Conservation (phyloP, 345 rosid species). For the Clausena lansium region DNA sequence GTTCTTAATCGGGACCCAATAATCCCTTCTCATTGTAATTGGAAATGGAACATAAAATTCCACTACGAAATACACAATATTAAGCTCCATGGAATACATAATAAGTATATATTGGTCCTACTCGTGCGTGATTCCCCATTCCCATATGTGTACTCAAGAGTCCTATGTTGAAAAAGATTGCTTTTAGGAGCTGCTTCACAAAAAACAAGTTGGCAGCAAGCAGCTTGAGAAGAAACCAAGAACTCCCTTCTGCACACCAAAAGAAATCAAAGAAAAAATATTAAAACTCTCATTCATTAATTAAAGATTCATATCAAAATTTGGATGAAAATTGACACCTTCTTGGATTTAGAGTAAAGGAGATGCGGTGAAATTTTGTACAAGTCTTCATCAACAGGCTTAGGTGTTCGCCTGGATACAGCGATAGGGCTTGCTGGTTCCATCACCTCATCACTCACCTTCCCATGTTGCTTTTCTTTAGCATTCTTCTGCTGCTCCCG, state of each 20-base stretch:
- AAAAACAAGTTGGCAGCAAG: slow-evolving; percentile 56
- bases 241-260: slow-evolving; percentile 59
- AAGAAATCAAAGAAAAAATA: neutral
- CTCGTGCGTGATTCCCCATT: neutral
- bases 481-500: slow-evolving; percentile 23
- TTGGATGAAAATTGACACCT: slow-evolving; percentile 29
- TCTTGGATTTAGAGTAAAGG: slow-evolving; percentile 57
- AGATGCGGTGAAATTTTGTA: slow-evolving; percentile 80
- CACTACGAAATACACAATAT: neutral
- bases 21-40: neutral
- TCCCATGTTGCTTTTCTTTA: slow-evolving; percentile 37
- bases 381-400: slow-evolving; percentile 89
- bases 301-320: neutral
- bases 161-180: neutral
- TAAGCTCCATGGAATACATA: neutral
- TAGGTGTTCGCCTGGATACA: slow-evolving; percentile 39
- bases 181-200: slow-evolving; percentile 23
- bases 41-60: neutral
- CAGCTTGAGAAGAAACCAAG: slow-evolving; percentile 79
- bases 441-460: slow-evolving; percentile 16
- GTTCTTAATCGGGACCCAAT: neutral
- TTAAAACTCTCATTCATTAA: neutral
- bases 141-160: neutral
- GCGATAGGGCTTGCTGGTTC: slow-evolving; percentile 30
- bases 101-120: neutral